phyloP scores from a whole-genome alignment of 2,329 filamentous ascomycete genomes.

The Ascosphaera apis region DNA sequence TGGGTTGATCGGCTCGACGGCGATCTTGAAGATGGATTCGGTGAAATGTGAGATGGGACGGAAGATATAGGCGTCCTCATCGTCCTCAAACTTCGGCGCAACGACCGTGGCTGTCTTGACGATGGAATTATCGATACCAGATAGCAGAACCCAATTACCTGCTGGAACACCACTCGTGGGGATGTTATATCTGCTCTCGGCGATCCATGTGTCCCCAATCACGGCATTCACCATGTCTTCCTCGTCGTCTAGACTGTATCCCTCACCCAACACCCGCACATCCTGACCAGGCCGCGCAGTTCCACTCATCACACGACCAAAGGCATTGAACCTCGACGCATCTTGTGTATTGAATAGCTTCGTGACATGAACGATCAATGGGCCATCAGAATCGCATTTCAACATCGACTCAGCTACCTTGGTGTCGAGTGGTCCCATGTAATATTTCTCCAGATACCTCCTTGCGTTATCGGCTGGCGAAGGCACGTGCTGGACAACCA shows the following conservation, averaged over 20 bases:
- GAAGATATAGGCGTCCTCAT: slow-evolving; percentile 92
- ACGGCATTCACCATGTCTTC: slow-evolving; percentile 87
- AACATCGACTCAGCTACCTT: slow-evolving; percentile 61
- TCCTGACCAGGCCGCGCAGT: slow-evolving; percentile 60
- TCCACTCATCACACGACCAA: slow-evolving; percentile 82
- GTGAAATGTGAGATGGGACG: slow-evolving; percentile 83
- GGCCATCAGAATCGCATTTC: slow-evolving; percentile 68
- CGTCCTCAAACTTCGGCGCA: slow-evolving; percentile 52
- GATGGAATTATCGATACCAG: slow-evolving; percentile 90
- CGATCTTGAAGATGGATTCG: slow-evolving; percentile 91
- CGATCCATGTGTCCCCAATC: slow-evolving; percentile 69
- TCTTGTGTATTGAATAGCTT: slow-evolving; percentile 83
- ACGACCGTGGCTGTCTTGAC: slow-evolving; percentile 92
- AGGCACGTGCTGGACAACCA: slow-evolving; percentile 74
- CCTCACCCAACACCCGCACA: slow-evolving; percentile 80
- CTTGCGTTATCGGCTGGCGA: slow-evolving; percentile 61
- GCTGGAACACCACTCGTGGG: slow-evolving; percentile 79
- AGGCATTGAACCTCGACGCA: slow-evolving; percentile 73
- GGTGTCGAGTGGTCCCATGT: slow-evolving; percentile 71
- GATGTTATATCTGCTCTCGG: slow-evolving; percentile 81
- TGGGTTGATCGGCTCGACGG: slow-evolving; percentile 92
- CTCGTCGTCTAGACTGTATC: slow-evolving; percentile 88
- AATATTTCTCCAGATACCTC: slow-evolving; percentile 60
- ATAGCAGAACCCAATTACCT: slow-evolving; percentile 78
- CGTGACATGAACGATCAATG: slow-evolving; percentile 73